Percentiles rank a stretch among this genome's conserved stretches.
These are phyloP conservation scores for Puccinia coronata DNA, from an alignment of 1,284 basidiomycete species.

Conservation along the genomic window DNA sequence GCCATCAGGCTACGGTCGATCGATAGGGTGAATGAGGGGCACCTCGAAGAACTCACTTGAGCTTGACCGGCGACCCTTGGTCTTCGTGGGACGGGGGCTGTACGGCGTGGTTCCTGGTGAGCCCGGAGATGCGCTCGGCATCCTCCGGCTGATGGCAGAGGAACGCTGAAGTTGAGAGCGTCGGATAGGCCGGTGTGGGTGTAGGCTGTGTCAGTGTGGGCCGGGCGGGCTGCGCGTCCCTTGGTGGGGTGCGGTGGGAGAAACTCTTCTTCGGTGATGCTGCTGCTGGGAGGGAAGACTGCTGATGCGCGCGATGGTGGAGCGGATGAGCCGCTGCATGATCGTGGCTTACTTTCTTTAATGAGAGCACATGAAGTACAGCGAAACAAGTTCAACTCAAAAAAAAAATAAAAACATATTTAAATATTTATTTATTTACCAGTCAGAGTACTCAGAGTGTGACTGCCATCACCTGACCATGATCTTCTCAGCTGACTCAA, in stretches of 20 bases:
- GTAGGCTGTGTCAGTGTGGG: neutral
- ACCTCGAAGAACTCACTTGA: constrained; percentile 4
- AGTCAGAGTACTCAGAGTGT: too few relatives aligned
- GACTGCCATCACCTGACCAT: too few relatives aligned
- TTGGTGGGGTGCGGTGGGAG: neutral
- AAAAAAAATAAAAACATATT: too few relatives aligned
- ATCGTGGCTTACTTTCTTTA: too few relatives aligned
- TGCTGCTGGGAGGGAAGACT: too few relatives aligned
- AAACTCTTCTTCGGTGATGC: neutral
- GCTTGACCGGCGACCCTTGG: neutral
- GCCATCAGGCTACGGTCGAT: neutral
- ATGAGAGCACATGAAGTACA: too few relatives aligned
- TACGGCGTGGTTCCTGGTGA: neutral
- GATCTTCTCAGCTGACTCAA: too few relatives aligned
- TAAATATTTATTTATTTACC: too few relatives aligned
- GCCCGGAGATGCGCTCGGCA: constrained; percentile 9
- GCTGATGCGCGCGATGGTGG: too few relatives aligned
- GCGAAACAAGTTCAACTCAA: too few relatives aligned
- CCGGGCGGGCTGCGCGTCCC: neutral
- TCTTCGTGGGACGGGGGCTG: neutral
- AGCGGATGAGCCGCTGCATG: too few relatives aligned
- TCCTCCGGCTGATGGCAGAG: constrained; percentile 42
- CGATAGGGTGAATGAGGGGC: neutral
- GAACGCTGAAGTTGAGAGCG: constrained; percentile 33
- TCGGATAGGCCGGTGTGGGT: constrained; percentile 25